Evolutionary conservation across 2,329 filamentous ascomycete genomes (phyloP).

Genomic region (Fragosphaeria purpurea): DNA sequence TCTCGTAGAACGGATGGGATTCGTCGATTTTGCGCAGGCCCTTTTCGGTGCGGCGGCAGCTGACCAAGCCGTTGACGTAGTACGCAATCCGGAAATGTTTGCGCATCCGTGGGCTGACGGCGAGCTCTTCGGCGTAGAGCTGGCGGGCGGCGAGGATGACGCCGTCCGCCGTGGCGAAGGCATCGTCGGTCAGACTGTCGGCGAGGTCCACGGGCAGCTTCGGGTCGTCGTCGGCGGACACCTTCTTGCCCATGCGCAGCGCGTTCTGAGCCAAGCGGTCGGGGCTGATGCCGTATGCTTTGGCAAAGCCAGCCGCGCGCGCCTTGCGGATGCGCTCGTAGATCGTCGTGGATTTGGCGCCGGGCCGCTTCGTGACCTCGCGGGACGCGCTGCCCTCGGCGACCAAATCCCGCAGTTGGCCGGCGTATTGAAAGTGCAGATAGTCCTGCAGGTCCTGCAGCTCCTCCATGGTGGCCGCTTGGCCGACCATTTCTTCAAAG

Average conservation of each 20-base stretch:
- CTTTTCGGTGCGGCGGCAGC: conserved; percentile 87
- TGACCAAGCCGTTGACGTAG: conserved; percentile 74
- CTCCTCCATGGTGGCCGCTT: conserved; percentile 82
- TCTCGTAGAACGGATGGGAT: conserved; percentile 90
- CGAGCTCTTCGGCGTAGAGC: conserved; percentile 86
- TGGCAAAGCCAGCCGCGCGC: conserved; percentile 71
- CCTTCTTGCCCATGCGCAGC: conserved; percentile 64
- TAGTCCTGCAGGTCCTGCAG: conserved; percentile 96
- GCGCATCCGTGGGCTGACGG: conserved; percentile 78
- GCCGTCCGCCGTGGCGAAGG: conserved; percentile 65
- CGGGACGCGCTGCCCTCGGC: conserved; percentile 44
- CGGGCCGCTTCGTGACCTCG: conserved; percentile 66
- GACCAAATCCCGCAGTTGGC: conserved; percentile 71
- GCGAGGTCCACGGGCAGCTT: conserved; percentile 78
- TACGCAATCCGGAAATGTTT: conserved; percentile 75
- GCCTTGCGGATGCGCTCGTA: conserved; percentile 78
- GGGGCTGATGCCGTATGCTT: conserved; percentile 80
- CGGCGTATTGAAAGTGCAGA: conserved; percentile 83
- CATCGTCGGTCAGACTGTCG: conserved; percentile 61
- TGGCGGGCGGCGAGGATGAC: conserved; percentile 72
- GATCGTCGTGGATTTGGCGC: conserved; percentile 63
- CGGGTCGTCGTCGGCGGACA: conserved; percentile 74
- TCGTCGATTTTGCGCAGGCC: conserved; percentile 83
- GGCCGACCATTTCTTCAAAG: conserved; percentile 71
- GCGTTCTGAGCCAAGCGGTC: conserved; percentile 84